Conservation (phyloP, 2,329 filamentous ascomycete genomes). For the Apiospora kogelbergensis region DNA sequence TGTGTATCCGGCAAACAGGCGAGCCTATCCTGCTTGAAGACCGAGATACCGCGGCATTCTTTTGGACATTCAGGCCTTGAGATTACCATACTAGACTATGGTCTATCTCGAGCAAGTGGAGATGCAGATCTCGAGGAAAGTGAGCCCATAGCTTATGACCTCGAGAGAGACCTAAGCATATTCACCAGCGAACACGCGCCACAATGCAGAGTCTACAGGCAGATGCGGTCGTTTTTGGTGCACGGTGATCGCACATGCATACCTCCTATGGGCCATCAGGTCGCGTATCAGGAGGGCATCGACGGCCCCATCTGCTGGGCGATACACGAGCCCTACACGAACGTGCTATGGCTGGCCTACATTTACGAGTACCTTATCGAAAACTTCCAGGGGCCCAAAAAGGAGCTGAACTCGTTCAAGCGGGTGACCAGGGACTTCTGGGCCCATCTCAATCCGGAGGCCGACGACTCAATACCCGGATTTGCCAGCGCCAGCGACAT, state of each 20-base stretch:
- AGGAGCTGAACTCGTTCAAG: constrained; percentile 46
- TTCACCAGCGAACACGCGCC: constrained; percentile 61
- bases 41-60: constrained; percentile 36
- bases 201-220: constrained; percentile 62
- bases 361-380: constrained; percentile 53
- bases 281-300: constrained; percentile 45
- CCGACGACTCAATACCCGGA: constrained; percentile 44
- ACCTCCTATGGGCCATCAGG: constrained; percentile 45
- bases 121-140: constrained; percentile 35
- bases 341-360: constrained; percentile 65
- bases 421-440: constrained; percentile 52
- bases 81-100: constrained; percentile 66
- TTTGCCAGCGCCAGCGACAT: constrained; percentile 58
- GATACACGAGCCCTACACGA: constrained; percentile 59
- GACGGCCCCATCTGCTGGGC: constrained; percentile 55
- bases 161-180: constrained; percentile 59
- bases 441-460: constrained; percentile 52
- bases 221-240: constrained; percentile 59
- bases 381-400: constrained; percentile 48
- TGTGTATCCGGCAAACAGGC: constrained; percentile 53
- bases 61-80: constrained; percentile 63
- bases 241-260: constrained; percentile 51
- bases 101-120: constrained; percentile 56
- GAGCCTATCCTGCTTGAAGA: constrained; percentile 32
- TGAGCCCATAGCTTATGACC: constrained; percentile 51